Conservation (phyloP, 768 basidiomycete genomes). For the Hortiboletus flavorubellus region DNA sequence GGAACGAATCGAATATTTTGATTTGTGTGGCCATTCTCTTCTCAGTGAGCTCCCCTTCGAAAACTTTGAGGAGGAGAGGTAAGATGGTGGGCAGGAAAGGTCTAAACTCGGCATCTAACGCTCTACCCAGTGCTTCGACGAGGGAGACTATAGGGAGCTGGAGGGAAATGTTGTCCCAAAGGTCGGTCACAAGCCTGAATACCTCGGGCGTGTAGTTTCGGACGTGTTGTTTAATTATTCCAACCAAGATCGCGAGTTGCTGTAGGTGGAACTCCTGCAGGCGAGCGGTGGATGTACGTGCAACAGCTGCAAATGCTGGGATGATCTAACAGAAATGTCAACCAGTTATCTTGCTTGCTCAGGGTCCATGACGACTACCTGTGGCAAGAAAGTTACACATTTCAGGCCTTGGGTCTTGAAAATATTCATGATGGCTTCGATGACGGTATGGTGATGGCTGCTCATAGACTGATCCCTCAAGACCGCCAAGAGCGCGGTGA, state of each 20-base stretch:
- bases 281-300: slow-evolving; percentile 74
- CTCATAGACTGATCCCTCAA: slow-evolving; percentile 86
- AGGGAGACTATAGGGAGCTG: slow-evolving; percentile 91
- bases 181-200: slow-evolving; percentile 80
- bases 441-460: slow-evolving; percentile 86
- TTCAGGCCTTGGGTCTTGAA: slow-evolving; percentile 98
- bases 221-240: slow-evolving; percentile 96
- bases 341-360: slow-evolving; percentile 2
- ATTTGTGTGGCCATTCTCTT: slow-evolving; percentile 75
- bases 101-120: slow-evolving; percentile 95
- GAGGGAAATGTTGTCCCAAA: slow-evolving; percentile 82
- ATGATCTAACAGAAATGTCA: slow-evolving; percentile 60
- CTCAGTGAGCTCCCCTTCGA: slow-evolving; percentile 84
- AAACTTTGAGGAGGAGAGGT: slow-evolving; percentile 85
- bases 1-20: slow-evolving; percentile 91
- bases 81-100: slow-evolving; percentile 90
- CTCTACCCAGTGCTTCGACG: slow-evolving; percentile 89
- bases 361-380: slow-evolving; percentile 44
- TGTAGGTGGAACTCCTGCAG: slow-evolving; percentile 93
- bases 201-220: slow-evolving; percentile 87
- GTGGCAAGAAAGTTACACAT: slow-evolving; percentile 92
- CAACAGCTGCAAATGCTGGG: slow-evolving; percentile 89
- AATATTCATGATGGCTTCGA: slow-evolving; percentile 98
- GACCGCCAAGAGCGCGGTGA: slow-evolving; percentile 81
- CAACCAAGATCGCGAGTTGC: slow-evolving; percentile 91